phyloP scores from a whole-genome alignment of 106 monocot species.

The Amphibolis antarctica region DNA sequence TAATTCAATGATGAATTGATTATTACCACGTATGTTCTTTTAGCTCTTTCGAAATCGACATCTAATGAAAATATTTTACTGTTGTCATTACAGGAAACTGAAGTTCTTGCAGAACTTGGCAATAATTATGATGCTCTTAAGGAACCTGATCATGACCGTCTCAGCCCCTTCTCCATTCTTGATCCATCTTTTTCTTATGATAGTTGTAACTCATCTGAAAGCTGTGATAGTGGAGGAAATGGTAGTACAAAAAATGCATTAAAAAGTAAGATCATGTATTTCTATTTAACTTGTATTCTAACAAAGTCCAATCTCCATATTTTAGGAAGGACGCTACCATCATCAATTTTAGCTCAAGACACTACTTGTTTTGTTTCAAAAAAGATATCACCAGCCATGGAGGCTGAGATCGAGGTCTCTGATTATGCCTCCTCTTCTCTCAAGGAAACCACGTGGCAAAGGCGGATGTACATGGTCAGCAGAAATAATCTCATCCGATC shows the following conservation, averaged over 20 bases:
- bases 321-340: conserved; percentile 15
- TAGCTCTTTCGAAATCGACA: too few relatives aligned
- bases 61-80: not conserved
- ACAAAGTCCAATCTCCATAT: not conserved
- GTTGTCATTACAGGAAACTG: not conserved
- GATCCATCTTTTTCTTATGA: conserved; percentile 50
- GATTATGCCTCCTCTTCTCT: conserved; percentile 35
- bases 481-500: conserved; percentile 1
- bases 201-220: conserved; percentile 47
- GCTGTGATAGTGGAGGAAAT: conserved; percentile 29
- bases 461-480: conserved; percentile 4
- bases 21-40: not conserved
- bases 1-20: not conserved
- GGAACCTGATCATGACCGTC: conserved; percentile 15
- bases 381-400: not conserved
- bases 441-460: not conserved
- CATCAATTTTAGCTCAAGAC: conserved; percentile 10
- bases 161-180: conserved; percentile 54
- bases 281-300: not conserved
- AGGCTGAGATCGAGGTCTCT: conserved; percentile 25
- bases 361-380: conserved; percentile 1
- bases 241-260: conserved; percentile 23
- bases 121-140: not conserved
- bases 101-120: not conserved
- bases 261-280: not conserved